phyloP scores from a whole-genome alignment of 108 stramenopile genomes.

The Asterionellopsis glacialis region DNA sequence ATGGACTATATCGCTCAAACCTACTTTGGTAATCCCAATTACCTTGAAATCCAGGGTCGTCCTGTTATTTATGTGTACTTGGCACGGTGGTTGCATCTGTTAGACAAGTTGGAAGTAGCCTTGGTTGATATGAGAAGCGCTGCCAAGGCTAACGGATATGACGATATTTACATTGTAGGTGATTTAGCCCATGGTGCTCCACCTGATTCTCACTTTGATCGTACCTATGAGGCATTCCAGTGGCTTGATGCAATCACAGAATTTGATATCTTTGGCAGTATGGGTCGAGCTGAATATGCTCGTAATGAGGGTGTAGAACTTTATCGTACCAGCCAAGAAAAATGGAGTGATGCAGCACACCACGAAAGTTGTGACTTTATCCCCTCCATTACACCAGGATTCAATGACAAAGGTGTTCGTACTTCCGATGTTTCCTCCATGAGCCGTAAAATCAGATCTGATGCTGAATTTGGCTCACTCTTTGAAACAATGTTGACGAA shows the following conservation, averaged over 20 bases:
- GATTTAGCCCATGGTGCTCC: slow-evolving; percentile 20
- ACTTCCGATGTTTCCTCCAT: neutral
- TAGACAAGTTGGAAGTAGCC: slow-evolving; percentile 2
- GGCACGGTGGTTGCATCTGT: slow-evolving; percentile 5
- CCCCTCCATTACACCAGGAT: slow-evolving; percentile 25
- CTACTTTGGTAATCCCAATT: slow-evolving; percentile 28
- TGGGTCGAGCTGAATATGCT: neutral
- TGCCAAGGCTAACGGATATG: slow-evolving; percentile 1
- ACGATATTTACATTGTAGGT: slow-evolving; percentile 19
- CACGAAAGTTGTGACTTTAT: slow-evolving; percentile 15
- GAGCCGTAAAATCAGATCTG: slow-evolving; percentile 7
- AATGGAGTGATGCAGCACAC: slow-evolving; percentile 23
- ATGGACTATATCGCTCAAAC: slow-evolving; percentile 17
- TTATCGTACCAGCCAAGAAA: slow-evolving; percentile 1
- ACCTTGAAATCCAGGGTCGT: slow-evolving; percentile 20
- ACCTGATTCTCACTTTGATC: neutral
- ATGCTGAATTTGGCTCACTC: slow-evolving; percentile 6
- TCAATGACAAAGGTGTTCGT: slow-evolving; percentile 19
- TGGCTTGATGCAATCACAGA: slow-evolving; percentile 9
- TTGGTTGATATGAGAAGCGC: slow-evolving; percentile 10
- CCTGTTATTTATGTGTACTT: slow-evolving; percentile 31
- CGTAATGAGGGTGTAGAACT: neutral
- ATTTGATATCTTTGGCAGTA: slow-evolving; percentile 15
- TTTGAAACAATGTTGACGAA: slow-evolving; percentile 10
- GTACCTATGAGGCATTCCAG: neutral